Evolutionary conservation across 441 rosid species (phyloP).

Genomic region (Corymbia calophylla): DNA sequence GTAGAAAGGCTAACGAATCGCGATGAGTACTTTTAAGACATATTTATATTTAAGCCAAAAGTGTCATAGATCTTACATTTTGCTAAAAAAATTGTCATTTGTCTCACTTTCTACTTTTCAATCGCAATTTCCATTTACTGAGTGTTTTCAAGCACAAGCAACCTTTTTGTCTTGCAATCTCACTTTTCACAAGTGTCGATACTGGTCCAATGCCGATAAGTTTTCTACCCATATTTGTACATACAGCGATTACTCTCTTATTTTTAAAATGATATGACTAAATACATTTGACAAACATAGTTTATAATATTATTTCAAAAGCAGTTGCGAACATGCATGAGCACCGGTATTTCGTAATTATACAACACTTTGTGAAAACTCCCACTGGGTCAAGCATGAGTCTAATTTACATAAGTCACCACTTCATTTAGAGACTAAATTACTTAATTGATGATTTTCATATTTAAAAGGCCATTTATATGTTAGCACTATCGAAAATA

Average conservation of each 20-base stretch:
- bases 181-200: accelerated
- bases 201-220: not conserved
- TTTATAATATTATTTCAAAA: not conserved
- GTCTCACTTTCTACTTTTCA: accelerated
- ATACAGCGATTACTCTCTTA: accelerated
- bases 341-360: not conserved
- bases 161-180: not conserved
- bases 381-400: accelerated
- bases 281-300: not conserved
- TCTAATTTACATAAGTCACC: not conserved
- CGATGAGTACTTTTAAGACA: not conserved
- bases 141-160: not conserved
- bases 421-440: accelerated
- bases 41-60: not conserved
- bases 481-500: not conserved
- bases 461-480: not conserved
- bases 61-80: not conserved
- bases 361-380: accelerated
- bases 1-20: not conserved
- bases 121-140: not conserved
- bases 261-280: not conserved
- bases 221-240: not conserved
- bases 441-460: not conserved
- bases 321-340: accelerated
- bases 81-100: not conserved